phyloP scores from a whole-genome alignment of 2,329 filamentous ascomycete genomes.

The Ceratocystis alfenasii region DNA sequence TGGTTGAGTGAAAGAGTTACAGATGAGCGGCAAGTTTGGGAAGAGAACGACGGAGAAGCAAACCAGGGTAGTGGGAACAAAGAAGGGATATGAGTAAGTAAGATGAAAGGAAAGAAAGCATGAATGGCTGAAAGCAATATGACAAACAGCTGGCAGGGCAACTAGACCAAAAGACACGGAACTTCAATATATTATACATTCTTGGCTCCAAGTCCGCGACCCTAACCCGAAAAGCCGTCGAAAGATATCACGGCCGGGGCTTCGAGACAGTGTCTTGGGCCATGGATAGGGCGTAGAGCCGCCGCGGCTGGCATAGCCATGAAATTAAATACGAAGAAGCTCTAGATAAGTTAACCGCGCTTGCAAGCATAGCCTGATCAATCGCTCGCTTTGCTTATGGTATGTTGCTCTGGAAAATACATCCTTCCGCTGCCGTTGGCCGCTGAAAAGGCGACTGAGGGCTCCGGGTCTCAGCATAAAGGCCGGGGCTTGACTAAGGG shows the following conservation, averaged over 20 bases:
- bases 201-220: neutral
- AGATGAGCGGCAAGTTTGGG: neutral
- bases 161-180: neutral
- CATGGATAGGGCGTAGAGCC: neutral
- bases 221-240: neutral
- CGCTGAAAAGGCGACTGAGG: too few species aligned
- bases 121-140: neutral
- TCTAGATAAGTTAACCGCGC: too few species aligned
- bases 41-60: neutral
- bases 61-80: neutral
- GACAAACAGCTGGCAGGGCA: neutral
- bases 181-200: too few species aligned
- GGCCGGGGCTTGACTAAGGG: neutral
- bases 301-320: too few species aligned
- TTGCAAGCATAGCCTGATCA: too few species aligned
- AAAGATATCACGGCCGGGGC: neutral
- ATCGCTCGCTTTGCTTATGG: too few species aligned
- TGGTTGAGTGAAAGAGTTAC: neutral
- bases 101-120: neutral
- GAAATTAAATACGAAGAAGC: too few species aligned
- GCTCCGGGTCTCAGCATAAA: too few species aligned
- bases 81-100: neutral
- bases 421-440: too few species aligned
- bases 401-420: too few species aligned
- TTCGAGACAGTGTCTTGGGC: neutral